Evolutionary conservation across 2,329 filamentous ascomycete species (phyloP).

Genomic region (Penicillium sp.): DNA sequence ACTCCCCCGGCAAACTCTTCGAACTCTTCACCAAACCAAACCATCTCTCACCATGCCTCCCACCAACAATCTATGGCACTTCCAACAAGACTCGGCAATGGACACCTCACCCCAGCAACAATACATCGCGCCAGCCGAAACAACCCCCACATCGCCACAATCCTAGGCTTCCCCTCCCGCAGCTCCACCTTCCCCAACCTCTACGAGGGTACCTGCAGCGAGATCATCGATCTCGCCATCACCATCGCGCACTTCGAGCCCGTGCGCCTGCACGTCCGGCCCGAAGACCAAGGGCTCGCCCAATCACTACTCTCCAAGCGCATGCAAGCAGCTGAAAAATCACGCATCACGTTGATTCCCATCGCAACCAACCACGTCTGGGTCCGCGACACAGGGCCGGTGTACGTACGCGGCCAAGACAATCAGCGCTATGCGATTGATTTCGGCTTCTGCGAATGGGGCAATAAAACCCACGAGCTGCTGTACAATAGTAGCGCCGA

Average conservation of each 20-base stretch:
- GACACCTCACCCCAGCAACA: slow-evolving; percentile 9
- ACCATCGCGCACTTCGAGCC: slow-evolving; percentile 31
- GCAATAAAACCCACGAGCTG: slow-evolving; percentile 14
- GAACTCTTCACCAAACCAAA: neutral
- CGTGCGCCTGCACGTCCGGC: slow-evolving; percentile 27
- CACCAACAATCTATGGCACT: slow-evolving; percentile 10
- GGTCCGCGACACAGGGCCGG: slow-evolving; percentile 30
- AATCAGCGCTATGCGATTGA: slow-evolving; percentile 18
- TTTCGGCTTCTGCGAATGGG: slow-evolving; percentile 24
- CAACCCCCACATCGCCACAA: slow-evolving; percentile 23
- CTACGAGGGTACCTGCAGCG: slow-evolving; percentile 18
- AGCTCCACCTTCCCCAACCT: slow-evolving; percentile 21
- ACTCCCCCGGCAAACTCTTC: neutral
- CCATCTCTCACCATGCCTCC: slow-evolving; percentile 6
- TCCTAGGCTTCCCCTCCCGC: slow-evolving; percentile 26
- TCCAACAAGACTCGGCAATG: slow-evolving; percentile 3
- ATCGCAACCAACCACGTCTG: slow-evolving; percentile 26
- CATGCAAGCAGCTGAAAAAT: neutral
- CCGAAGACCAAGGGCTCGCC: slow-evolving; percentile 20
- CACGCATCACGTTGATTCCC: slow-evolving; percentile 17
- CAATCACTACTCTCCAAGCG: slow-evolving; percentile 10
- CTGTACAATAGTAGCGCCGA: slow-evolving; percentile 14
- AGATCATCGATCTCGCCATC: slow-evolving; percentile 25
- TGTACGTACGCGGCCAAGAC: slow-evolving; percentile 21
- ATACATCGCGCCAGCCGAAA: slow-evolving; percentile 19